phyloP scores from a whole-genome alignment of 306 rosid species.

The Mimosa bimucronata region DNA sequence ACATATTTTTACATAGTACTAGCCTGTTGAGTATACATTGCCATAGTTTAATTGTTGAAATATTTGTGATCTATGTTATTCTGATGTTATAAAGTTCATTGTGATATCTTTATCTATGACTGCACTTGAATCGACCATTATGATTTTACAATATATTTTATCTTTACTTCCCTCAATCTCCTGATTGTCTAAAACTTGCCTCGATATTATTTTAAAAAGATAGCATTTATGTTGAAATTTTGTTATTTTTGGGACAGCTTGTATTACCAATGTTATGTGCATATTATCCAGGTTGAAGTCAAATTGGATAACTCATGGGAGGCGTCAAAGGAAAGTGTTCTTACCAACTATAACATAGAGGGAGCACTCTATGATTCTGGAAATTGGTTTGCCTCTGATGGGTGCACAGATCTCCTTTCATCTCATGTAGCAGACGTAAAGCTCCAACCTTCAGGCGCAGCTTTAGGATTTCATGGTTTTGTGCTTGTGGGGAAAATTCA shows the following conservation, averaged over 20 bases:
- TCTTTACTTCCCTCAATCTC: constrained; percentile 16
- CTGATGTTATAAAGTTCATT: constrained; percentile 13
- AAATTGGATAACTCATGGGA: constrained; percentile 75
- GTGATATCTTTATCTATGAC: background rate
- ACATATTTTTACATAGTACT: background rate
- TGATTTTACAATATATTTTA: background rate
- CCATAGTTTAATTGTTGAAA: constrained; percentile 8
- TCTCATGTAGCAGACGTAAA: constrained; percentile 67
- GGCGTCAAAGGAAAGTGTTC: constrained; percentile 61
- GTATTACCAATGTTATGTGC: constrained; percentile 29
- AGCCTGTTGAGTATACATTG: constrained; percentile 18
- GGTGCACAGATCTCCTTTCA: constrained; percentile 62
- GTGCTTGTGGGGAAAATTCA: constrained; percentile 67
- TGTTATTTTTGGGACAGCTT: constrained; percentile 29
- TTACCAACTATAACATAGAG: constrained; percentile 63
- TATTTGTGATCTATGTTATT: constrained; percentile 16
- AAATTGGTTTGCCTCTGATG: constrained; percentile 61
- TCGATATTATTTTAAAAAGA: background rate
- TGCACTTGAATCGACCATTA: constrained; percentile 1
- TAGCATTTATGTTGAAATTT: constrained; percentile 3
- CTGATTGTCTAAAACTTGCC: background rate
- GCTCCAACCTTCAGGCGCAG: constrained; percentile 49
- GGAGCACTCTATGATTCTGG: constrained; percentile 71
- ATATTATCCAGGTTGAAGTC: constrained; percentile 75
- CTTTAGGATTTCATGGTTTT: constrained; percentile 72